Evolutionary conservation across 2,329 filamentous ascomycete species (phyloP), one percentile per base, ranked within the genome.

Genomic region (Colletotrichum brevisporum): DNA sequence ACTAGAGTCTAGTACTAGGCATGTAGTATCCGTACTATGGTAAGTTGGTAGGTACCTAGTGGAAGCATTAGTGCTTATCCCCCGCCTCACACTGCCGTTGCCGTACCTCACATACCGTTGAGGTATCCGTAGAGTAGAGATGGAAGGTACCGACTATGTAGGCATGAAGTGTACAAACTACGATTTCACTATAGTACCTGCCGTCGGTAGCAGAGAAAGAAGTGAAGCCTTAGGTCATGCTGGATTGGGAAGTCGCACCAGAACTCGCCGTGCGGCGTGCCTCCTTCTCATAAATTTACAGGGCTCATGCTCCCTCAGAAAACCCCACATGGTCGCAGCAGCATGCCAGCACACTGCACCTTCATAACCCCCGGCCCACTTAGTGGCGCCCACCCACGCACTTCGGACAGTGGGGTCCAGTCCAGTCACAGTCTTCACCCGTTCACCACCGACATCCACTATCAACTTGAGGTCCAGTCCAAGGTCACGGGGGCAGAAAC

Each of bases 231-330:
- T n/a, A 36, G 8, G 31, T 36, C 31, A 8, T 15, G 12, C 45
- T 52, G n/a, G 21, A 48, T 45, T 43, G 45, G 27, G 61, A 66
- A 47, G 54, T 45, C 10, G 26, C 55, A 52, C 62, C 55, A 60
- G 60, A 59, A 66, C 64, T 10, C 31, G 31, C 31, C 31, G 8
- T 36, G 31, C 31, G 31, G 31, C 31, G 31, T 36, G 31, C 55
- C 62, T 50, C 66, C 62, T 66, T 43, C 50, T 51, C 56, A 59
- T 60, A 55, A 66, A 52, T 55, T 55, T 50, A 31, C 61, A 60
- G 61, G 55, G 66, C 55, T 54, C 50, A 55, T 69, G 66, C 54
- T 69, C 50, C 43, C 55, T 69, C 55, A 47, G 15, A 60, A 55
- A 18, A 45, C 55, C 62, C 62, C 62, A 66, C 62, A 60, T 69